Base-by-base conservation (phyloP, 1,284 basidiomycete genomes). In the Vanrija pseudolonga region DNA sequence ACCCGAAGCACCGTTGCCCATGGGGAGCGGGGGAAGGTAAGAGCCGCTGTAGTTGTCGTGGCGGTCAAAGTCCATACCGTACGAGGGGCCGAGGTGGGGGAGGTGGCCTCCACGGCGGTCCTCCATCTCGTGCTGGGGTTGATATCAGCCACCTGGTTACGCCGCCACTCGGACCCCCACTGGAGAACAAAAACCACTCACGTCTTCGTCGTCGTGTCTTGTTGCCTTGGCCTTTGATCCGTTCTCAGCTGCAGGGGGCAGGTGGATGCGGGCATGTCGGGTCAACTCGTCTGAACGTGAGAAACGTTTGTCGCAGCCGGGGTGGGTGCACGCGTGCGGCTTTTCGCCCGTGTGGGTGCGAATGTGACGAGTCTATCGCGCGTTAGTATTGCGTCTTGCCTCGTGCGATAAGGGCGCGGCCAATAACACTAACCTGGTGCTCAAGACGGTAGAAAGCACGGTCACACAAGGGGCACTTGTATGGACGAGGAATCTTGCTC, bases 271-370 rank as follows among this genome's bases (percentile, higher is more conserved):
- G 0, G 90, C 88, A 70, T 98, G 95, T 54, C 95, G 84, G 20
- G 95, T 98, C 63, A 98, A 84, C 77, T 98, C 95, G 79, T 98
- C 95, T 18, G 90, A 94, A 60, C 95, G 86, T 28, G 90, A 95
- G 77, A 98, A 98, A 24, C 93, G 88, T 77, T 98, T 98, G 77
- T 97, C 94, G 82, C 95, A 98, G n/a, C 86, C 85, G 1, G 90
- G 86, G 74, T 89, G 91, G 1, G 85, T 88, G 82, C 95, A 98
- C 32, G 85, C 83, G 71, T 97, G 97, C 1, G 95, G 95, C 71
- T 96, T 97, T 76, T 98, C 95, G 65, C 95, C 95, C 0, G 95
- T 98, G 76, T 98, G 95, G 0, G 94, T 98, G 55, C 95, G 88
- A 53, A 98, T 95, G 73, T 98, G 95, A 55, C 95, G 87, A 19